These are phyloP conservation scores for Epichloe hybrida DNA, from an alignment of 2,329 filamentous ascomycete genomes.

Conservation along the genomic window DNA sequence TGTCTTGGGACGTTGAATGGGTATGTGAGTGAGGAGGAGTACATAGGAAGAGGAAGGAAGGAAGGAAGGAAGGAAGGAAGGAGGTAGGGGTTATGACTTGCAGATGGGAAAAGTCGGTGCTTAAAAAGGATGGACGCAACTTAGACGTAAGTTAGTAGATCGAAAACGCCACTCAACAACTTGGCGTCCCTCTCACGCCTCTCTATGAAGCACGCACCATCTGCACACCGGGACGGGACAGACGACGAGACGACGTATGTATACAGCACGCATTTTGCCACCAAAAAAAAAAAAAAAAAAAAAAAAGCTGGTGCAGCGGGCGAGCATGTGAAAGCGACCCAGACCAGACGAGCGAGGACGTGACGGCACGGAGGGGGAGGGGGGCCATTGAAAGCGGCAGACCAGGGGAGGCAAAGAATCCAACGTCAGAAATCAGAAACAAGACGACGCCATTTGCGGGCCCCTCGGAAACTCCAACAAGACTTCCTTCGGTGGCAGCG, in stretches of 20 bases:
- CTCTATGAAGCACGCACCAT: background rate
- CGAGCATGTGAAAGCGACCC: constrained; percentile 6
- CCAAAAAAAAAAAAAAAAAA: background rate
- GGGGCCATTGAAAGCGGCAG: too few species aligned
- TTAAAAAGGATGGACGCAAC: constrained; percentile 3
- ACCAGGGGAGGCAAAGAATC: too few species aligned
- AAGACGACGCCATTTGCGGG: too few species aligned
- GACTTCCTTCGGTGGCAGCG: too few species aligned
- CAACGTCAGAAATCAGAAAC: too few species aligned
- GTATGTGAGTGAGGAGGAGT: background rate
- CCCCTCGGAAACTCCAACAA: too few species aligned
- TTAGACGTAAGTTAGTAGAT: background rate
- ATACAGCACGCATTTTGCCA: background rate
- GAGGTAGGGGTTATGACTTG: background rate
- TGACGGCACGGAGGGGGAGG: background rate
- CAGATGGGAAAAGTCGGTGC: constrained; percentile 2
- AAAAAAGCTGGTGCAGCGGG: background rate
- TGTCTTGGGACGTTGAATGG: background rate
- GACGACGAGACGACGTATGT: background rate
- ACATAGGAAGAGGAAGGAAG: too few species aligned
- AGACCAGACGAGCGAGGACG: background rate
- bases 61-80: background rate
- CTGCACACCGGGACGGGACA: background rate
- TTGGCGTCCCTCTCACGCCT: background rate
- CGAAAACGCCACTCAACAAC: constrained; percentile 2